phyloP scores from a whole-genome alignment of 176 grass and related monocot species.

The Oryza nivara region DNA sequence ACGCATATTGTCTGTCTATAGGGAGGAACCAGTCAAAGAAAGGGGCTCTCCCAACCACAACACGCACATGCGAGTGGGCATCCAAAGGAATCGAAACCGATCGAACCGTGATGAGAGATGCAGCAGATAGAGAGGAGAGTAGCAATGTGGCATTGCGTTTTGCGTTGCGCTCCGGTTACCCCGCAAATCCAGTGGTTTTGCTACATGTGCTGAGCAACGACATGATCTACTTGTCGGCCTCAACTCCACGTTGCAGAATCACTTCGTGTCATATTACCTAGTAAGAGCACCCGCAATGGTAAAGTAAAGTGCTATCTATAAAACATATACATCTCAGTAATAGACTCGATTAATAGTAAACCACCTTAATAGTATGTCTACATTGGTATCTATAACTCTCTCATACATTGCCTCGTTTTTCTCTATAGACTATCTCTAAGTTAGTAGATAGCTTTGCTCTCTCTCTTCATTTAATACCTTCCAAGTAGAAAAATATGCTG shows the following conservation, averaged over 20 bases:
- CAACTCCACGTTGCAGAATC: not conserved
- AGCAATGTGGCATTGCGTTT: not conserved
- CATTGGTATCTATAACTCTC: too few relatives aligned
- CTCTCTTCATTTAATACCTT: too few relatives aligned
- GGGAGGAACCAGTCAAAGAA: slow-evolving; percentile 40
- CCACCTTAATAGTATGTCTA: too few relatives aligned
- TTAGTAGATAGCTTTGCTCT: too few relatives aligned
- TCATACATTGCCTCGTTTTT: too few relatives aligned
- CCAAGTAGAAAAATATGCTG: too few relatives aligned
- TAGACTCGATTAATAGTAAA: too few relatives aligned
- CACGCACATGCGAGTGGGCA: slow-evolving; percentile 38
- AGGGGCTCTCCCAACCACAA: slow-evolving; percentile 36
- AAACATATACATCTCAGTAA: too few relatives aligned
- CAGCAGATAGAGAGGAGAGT: too few relatives aligned
- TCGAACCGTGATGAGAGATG: not conserved
- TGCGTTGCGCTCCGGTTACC: not conserved
- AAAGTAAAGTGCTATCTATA: too few relatives aligned
- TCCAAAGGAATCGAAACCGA: not conserved
- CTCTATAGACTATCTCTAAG: too few relatives aligned
- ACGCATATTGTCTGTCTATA: not conserved
- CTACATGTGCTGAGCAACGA: not conserved
- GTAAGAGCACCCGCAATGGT: too few relatives aligned
- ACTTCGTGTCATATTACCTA: not conserved
- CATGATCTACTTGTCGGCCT: not conserved
- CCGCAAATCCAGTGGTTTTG: not conserved